Evolutionary conservation across 495 filamentous ascomycete species (phyloP).

Genomic region (Trichoderma gamsii): DNA sequence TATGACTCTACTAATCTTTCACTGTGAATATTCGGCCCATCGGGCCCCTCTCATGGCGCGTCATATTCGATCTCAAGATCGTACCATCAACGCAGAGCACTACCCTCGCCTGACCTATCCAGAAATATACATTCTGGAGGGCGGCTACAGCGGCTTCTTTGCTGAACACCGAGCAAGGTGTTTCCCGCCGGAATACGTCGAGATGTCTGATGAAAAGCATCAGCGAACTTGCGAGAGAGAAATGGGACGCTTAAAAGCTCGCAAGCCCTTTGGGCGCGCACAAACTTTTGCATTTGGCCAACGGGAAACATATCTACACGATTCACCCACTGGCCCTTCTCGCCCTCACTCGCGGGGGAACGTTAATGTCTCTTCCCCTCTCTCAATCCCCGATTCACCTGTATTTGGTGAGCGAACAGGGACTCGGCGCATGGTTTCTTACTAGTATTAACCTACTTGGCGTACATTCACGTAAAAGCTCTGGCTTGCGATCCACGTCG

Average conservation of each 20-base stretch:
- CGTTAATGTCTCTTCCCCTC: conserved; percentile 26
- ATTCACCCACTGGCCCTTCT: conserved; percentile 68
- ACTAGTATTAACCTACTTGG: conserved; percentile 33
- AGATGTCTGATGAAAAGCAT: conserved; percentile 88
- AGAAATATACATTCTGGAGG: conserved; percentile 93
- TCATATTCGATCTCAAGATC: conserved; percentile 81
- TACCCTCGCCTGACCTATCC: conserved; percentile 90
- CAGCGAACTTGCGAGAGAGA: conserved; percentile 87
- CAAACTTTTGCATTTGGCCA: conserved; percentile 92
- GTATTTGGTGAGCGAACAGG: conserved; percentile 48
- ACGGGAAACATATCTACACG: conserved; percentile 56
- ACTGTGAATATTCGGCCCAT: conserved; percentile 98
- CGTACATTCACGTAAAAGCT: not conserved
- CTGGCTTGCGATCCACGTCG: not conserved
- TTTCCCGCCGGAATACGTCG: conserved; percentile 89
- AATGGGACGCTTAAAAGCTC: conserved; percentile 77
- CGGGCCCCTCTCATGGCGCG: conserved; percentile 95
- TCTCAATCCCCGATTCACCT: conserved; percentile 50
- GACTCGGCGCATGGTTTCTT: conserved; percentile 67
- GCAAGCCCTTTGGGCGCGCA: conserved; percentile 76
- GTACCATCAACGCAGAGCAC: conserved; percentile 67
- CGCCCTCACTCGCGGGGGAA: conserved; percentile 39
- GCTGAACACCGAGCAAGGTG: conserved; percentile 67
- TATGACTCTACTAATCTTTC: conserved; percentile 79
- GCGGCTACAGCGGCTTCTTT: conserved; percentile 94